Base-by-base conservation (phyloP, 441 rosid species). In the Gossypium trilobum region DNA sequence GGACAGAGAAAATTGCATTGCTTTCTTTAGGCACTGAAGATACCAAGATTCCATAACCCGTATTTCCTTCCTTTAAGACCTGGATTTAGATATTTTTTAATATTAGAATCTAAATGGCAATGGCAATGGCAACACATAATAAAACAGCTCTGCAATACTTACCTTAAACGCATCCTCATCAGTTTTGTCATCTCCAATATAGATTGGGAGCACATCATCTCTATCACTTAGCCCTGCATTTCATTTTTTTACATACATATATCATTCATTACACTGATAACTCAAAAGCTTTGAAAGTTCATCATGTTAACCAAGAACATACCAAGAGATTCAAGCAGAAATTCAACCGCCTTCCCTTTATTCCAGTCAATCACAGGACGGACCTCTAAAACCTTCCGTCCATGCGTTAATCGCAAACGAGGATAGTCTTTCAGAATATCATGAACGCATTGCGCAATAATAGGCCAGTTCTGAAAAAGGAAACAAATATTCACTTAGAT, bases 161-260 rank as follows among this genome's bases (percentile, higher is more conserved):
- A 90, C 98, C 91, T 88, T 90, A 78, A 94, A 92, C 51, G 99
- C 99, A 84, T 94, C 99, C 77, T 94, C 99, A 81, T 93, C 98
- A 0, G 88, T 82, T 70, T 77, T 85, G 74, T 91, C 97, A 73
- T 93, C 98, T 14, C 99, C 97, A 14, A 94, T 86, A 51, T 79
- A 94, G 70, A 94, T 87, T 1, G 99, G 92, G 54, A 94, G 90
- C 75, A 92, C 87, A 73, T 89, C 89, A 0, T 81, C 90, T 5
- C 81, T 69, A 48, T 81, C 76, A 63, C 77, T 85, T 54, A 91
- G 71, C 25, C 89, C 98, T 93, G 88, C 76, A 63, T 1, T 36
- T 36, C 44, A 48, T 3, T 48, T 48, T 46, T 10, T n/a, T 13
- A 48, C 54, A n/a, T 57, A 14, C 22, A 2, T 22, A 52, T 3